phyloP scores from a whole-genome alignment of 2,329 filamentous ascomycete genomes.

The Esteya vermicola region DNA sequence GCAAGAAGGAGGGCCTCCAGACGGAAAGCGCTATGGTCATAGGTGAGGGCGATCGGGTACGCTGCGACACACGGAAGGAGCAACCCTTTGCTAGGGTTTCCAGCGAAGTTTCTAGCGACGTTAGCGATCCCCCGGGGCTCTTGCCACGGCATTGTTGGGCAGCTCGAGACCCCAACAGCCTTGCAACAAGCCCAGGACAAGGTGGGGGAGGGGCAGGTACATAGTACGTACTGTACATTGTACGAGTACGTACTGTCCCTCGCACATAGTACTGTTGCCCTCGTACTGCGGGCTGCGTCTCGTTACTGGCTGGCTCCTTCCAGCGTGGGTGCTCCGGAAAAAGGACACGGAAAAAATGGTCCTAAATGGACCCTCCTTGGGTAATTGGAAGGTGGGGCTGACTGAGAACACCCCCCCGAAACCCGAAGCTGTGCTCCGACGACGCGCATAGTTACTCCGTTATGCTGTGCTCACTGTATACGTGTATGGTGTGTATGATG shows the following conservation, averaged over 20 bases:
- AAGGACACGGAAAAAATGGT: constrained; percentile 7
- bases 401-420: constrained; percentile 5
- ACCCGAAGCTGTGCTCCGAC: constrained; percentile 3
- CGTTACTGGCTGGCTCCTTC: too few species aligned
- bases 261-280: too few species aligned
- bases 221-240: too few species aligned
- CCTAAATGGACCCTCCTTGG: not conserved
- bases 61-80: constrained; percentile 7
- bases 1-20: not conserved
- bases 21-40: not conserved
- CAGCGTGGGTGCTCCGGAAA: too few species aligned
- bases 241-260: too few species aligned
- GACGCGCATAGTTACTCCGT: too few species aligned
- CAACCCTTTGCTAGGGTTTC: constrained; percentile 7
- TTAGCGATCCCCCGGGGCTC: not conserved
- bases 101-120: constrained; percentile 2
- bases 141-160: not conserved
- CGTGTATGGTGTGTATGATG: too few species aligned
- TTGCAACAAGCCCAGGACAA: not conserved
- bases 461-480: too few species aligned
- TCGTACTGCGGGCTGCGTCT: too few species aligned
- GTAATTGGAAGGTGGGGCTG: constrained; percentile 8
- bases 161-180: not conserved
- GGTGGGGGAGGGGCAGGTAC: not conserved
- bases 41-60: constrained; percentile 3